Percentiles rank a stretch among this genome's conserved stretches.
These are phyloP conservation scores for Pseudofabraea citricarpa DNA, from an alignment of 2,329 filamentous ascomycete species.

Conservation along the genomic window DNA sequence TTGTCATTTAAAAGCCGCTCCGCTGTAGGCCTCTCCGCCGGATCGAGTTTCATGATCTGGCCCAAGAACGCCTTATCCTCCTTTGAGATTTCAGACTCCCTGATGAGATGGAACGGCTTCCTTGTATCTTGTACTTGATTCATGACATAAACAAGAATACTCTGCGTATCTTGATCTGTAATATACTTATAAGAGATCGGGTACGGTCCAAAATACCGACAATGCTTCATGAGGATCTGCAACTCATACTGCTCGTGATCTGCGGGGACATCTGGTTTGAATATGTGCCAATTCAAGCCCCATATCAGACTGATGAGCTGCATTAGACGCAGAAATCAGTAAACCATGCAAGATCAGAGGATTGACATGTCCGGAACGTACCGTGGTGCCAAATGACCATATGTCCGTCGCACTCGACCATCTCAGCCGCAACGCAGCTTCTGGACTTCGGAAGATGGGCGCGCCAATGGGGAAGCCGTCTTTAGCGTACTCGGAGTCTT, in stretches of 20 bases:
- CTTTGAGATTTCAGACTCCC: constrained; percentile 1
- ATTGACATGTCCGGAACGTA: not conserved
- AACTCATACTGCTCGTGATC: constrained; percentile 1
- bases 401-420: constrained; percentile 1
- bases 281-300: constrained; percentile 1
- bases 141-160: not conserved
- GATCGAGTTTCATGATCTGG: constrained; percentile 8
- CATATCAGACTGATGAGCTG: constrained; percentile 3
- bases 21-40: constrained; percentile 8
- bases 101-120: constrained; percentile 1
- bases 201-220: constrained; percentile 1
- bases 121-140: not conserved
- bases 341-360: not conserved
- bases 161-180: not conserved
- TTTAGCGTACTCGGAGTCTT: constrained; percentile 1
- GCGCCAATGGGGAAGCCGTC: not conserved
- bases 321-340: not conserved
- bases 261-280: not conserved
- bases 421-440: not conserved
- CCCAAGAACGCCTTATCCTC: not conserved
- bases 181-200: not conserved
- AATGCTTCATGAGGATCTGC: constrained; percentile 3
- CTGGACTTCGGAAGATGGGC: constrained; percentile 1
- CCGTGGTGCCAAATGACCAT: constrained; percentile 4
- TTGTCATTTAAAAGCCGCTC: constrained; percentile 7